Percentiles rank a stretch among this genome's conserved stretches.
Conservation (phyloP, 768 basidiomycete species). For the Termitomyces sp. region DNA sequence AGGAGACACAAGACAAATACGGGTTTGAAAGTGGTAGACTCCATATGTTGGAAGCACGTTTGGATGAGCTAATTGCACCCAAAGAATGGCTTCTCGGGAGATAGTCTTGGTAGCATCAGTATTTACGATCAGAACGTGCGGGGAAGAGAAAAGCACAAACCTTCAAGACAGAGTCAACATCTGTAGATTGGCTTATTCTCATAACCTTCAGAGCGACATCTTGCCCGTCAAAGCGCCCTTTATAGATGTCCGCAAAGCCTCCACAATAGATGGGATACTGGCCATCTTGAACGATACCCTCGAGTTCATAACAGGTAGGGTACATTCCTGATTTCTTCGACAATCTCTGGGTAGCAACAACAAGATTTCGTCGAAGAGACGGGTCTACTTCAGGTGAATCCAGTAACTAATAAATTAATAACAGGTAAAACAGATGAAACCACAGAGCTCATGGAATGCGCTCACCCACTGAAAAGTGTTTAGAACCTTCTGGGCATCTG, state of each 20-base stretch:
- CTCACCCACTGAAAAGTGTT: neutral
- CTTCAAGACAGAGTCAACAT: neutral
- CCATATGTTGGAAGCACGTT: neutral
- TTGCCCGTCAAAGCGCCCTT: neutral
- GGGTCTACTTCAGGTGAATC: neutral
- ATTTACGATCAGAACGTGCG: no score
- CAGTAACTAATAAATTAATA: neutral
- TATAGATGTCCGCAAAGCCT: neutral
- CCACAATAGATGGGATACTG: neutral
- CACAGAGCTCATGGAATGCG: neutral
- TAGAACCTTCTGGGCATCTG: neutral
- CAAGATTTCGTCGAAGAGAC: neutral
- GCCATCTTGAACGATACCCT: neutral
- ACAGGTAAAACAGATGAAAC: no score
- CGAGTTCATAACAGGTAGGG: neutral
- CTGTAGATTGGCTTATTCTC: neutral
- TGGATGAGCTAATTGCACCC: neutral
- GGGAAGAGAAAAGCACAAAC: no score
- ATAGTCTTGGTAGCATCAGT: no score
- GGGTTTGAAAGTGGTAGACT: neutral
- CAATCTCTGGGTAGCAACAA: neutral
- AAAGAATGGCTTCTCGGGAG: neutral
- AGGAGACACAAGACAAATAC: neutral
- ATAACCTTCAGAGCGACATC: constrained; percentile 1
- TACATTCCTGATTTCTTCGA: neutral